phyloP scores from a whole-genome alignment of 108 stramenopile genomes.

The Discostella stelligeroides region DNA sequence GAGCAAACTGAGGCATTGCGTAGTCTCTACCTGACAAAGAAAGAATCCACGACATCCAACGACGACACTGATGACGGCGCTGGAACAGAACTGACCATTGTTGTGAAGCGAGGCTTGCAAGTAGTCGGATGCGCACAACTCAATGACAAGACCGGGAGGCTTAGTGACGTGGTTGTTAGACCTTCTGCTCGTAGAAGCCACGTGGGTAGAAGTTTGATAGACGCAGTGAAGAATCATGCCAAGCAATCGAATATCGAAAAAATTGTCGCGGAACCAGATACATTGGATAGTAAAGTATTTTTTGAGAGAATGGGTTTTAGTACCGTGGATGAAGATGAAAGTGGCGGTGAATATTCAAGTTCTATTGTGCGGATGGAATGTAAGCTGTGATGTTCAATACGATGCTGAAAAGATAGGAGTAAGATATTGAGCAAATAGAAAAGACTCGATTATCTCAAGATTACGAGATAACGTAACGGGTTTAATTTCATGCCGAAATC shows the following conservation, averaged over 20 bases:
- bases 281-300: conserved; percentile 44
- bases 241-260: conserved; percentile 23
- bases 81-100: conserved; percentile 45
- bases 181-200: conserved; percentile 56
- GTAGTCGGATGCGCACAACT: conserved; percentile 72
- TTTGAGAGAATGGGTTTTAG: conserved; percentile 65
- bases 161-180: conserved; percentile 70
- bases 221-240: conserved; percentile 50
- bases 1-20: conserved; percentile 63
- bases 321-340: conserved; percentile 11
- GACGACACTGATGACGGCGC: conserved; percentile 5
- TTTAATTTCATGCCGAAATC: too few species aligned
- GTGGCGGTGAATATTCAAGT: conserved; percentile 21
- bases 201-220: conserved; percentile 45
- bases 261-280: conserved; percentile 47
- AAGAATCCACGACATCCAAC: conserved; percentile 8
- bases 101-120: conserved; percentile 73
- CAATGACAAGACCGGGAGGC: conserved; percentile 52
- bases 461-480: too few species aligned
- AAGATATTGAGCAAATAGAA: too few species aligned
- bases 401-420: neutral
- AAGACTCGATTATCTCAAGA: too few species aligned
- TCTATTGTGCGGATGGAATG: conserved; percentile 45
- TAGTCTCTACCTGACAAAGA: conserved; percentile 50
- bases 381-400: conserved; percentile 17